phyloP scores from a whole-genome alignment of 495 filamentous ascomycete species.

The Penicillium paradoxum region DNA sequence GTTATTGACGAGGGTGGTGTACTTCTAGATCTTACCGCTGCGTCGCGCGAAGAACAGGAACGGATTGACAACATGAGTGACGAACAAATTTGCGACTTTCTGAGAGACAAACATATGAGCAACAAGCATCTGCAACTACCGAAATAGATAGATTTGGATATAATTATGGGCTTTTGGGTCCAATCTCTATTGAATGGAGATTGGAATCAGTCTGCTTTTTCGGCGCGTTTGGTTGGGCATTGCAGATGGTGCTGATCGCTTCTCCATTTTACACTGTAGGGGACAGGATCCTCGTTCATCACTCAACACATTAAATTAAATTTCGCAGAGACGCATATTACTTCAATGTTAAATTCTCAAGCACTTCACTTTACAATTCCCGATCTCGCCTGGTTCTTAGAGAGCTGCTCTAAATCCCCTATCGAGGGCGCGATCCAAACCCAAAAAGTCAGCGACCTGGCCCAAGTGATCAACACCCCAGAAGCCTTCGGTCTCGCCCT shows the following conservation, averaged over 20 bases:
- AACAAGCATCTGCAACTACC: not conserved
- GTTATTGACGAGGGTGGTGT: not conserved
- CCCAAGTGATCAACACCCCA: conserved; percentile 69
- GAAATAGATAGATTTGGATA: not conserved
- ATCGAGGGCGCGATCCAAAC: conserved; percentile 39
- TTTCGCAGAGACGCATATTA: not conserved
- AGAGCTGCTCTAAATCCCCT: conserved; percentile 27
- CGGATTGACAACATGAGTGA: conserved; percentile 2
- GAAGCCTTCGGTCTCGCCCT: conserved; percentile 58
- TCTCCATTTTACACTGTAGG: not conserved
- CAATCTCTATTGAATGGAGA: conserved; percentile 3
- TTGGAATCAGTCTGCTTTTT: not conserved
- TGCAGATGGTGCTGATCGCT: not conserved
- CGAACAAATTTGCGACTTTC: conserved; percentile 6
- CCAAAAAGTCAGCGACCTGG: conserved; percentile 58
- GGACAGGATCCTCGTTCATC: conserved; percentile 3
- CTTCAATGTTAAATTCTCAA: too few species aligned
- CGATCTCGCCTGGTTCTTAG: conserved; percentile 12
- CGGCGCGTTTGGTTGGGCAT: not conserved
- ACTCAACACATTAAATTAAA: not conserved
- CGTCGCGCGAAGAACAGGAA: conserved; percentile 1
- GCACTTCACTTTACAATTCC: too few species aligned
- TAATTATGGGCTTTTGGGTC: not conserved
- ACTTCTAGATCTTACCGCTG: not conserved
- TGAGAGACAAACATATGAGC: conserved; percentile 7